Evolutionary conservation across 306 rosid species (phyloP), one percentile per base, ranked within the genome.

Genomic region (Cucurbita maxima): DNA sequence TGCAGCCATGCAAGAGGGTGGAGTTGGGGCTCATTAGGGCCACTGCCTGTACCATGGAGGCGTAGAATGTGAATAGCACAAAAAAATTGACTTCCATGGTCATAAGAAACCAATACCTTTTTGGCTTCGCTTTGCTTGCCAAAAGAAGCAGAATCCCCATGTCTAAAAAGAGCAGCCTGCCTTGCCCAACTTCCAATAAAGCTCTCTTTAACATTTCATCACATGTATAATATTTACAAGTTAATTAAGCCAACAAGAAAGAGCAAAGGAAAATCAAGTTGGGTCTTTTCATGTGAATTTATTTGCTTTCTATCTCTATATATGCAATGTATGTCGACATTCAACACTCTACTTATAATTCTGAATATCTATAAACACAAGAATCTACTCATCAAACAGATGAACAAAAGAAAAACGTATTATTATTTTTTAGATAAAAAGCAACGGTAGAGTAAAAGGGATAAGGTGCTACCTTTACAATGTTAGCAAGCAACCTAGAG

Each of bases 81-180:
- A 67, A 1, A 3, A 6, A 10, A 2, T 64, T 64, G 38, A 44
- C 55, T 67, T 48, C 72, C 55, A 67, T 44, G n/a, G 6, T 40
- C 54, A 20, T 22, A 20, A 47, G 37, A 43, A 20, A 10, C 52
- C 56, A 47, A 45, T 47, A 20, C 9, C 73, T 19, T 67, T 67
- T 69, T 3, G 9, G 19, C 74, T 47, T 69, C 45, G 40, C 62
- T 71, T 74, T 36, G 76, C 60, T 83, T 71, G 43, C 59, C 0
- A 64, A 57, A 60, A 74, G 80, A 76, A 76, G 78, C 64, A 58
- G 76, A 79, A 84, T 71, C 79, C 79, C 78, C 22, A 73, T 56
- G 86, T 73, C 58, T 45, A 6, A 56, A 44, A 68, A 72, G 76
- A 62, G 66, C 55, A 36, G 30, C 16, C 59, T 78, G 57, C 57